phyloP scores from a whole-genome alignment of 1,284 basidiomycete species.

The Melampsora americana region DNA sequence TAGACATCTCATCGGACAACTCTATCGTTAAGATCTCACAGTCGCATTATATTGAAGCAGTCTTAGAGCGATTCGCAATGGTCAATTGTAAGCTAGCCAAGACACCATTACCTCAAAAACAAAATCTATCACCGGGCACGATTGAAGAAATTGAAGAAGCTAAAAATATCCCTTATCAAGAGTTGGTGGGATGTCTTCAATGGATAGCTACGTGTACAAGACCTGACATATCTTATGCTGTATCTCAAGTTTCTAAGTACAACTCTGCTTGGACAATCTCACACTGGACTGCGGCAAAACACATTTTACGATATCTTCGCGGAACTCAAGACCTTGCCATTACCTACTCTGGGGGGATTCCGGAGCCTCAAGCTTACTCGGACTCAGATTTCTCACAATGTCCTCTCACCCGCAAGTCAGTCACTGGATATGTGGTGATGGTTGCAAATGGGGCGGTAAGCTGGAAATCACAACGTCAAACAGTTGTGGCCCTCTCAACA shows the following conservation, averaged over 20 bases:
- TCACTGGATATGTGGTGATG: neutral
- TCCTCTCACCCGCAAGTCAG: neutral
- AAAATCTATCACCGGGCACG: neutral
- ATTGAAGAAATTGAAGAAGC: neutral
- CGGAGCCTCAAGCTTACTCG: too few species aligned
- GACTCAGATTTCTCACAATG: conserved; percentile 6
- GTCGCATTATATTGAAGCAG: neutral
- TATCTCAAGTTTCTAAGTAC: neutral
- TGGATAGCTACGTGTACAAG: neutral
- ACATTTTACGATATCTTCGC: neutral
- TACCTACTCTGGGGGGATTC: neutral
- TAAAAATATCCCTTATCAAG: neutral
- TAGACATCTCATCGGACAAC: neutral
- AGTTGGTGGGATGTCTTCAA: too few species aligned
- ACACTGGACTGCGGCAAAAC: neutral
- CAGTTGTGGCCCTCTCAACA: too few species aligned
- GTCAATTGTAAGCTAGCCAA: neutral
- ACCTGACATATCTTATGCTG: conserved; percentile 7
- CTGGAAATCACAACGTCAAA: conserved; percentile 1
- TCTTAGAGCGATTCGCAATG: neutral
- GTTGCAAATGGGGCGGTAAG: neutral
- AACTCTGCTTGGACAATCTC: too few species aligned
- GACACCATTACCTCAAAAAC: neutral
- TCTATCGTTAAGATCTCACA: neutral
- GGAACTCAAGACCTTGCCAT: neutral